Base-by-base conservation (phyloP, 1,284 basidiomycete species). In the Tausonia pullulans region DNA sequence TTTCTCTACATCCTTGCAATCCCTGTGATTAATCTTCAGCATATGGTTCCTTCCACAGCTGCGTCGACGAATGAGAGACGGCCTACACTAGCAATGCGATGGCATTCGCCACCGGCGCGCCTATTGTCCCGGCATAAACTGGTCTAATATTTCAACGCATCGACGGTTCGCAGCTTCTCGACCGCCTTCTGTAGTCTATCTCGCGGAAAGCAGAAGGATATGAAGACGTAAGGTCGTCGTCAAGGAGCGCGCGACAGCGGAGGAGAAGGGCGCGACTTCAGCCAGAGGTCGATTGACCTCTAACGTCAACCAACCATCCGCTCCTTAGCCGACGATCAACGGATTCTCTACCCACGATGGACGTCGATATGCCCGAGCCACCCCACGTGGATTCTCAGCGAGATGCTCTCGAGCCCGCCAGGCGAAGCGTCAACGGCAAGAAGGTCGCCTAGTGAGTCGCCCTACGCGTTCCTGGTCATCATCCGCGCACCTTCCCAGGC, bases 391-490 rank as follows among this genome's bases (percentile, higher is more conserved):
- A n/a, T 41, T 44, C 43, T 40, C 52, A 64, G 43, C 53, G 51
- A 10, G 45, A 55, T 27, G 58, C 49, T 43, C 56, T 45, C 5
- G 62, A 60, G 11, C 52, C 44, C 13, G 57, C 51, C 9, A 45
- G 44, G 14, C 54, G 49, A 3, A n/a, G 58, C 2, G 40, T 44
- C 46, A 60, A 58, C 14, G 59, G 51, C 40, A 68, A 68, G 58
- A 63, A 68, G 63, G 67, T 69, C 39, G 62, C 64, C 51, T 69
- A 69, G 69, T 69, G 27, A 50, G 69, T 68, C 16, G 40, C 43
- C 7, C 5, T 16, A 2, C 7, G n/a, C 49, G 16, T n/a, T 40
- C 44, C n/a, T 52, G 14, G 14, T 41, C 50, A 4, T 10, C 14
- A 8, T 13, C 6, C 40, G 14, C 46, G 16, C 16, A 9, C 57